Evolutionary conservation across 176 grass and related monocot genomes (phyloP), one percentile per base, ranked within the genome.

Genomic region (Oryza nivara): DNA sequence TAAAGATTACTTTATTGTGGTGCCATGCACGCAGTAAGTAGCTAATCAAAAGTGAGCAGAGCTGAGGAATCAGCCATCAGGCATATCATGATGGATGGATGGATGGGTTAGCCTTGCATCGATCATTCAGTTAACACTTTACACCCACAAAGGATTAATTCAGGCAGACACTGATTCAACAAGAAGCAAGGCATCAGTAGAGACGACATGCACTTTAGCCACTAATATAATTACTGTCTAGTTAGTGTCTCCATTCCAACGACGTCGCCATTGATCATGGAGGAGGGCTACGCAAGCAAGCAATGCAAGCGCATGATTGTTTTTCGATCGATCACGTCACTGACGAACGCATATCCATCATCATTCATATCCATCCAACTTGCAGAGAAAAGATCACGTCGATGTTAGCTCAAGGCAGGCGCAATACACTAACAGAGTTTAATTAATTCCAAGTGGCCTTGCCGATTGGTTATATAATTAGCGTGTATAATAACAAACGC

Each of bases 271-370:
- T 25, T 73, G 70, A 58, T 58, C 54, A 58, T n/a, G 54, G 54
- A 58, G 54, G 54, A 58, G 54, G 54, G 54, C 19, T 16, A 52
- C 49, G 49, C 49, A 52, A 52, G 49, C 49, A 52, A 44, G 43
- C 43, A 41, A 41, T 8, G 40, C 40, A 44, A 58, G 2, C 54
- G 54, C 54, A 58, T 58, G 54, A 58, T 58, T 58, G 19, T 58
- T 58, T 58, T 9, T 20, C 2, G 17, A 20, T 58, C 54, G 7
- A 70, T 70, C 67, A 70, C 30, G 79, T 81, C 79, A 81, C 66
- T 58, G 54, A 58, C 54, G 54, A 58, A 58, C 54, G 19, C 19
- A 58, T 58, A 58, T 20, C 17, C 19, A 58, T 7, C 19, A 49
- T 44, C 7, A 49, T 49, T 3, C 1, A 44, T 44, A 26, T 47